A percentile compares a stretch with the other conserved stretches of the same genome.
Conservation (phyloP, 2,329 filamentous ascomycete genomes). For the Thelonectria olida region DNA sequence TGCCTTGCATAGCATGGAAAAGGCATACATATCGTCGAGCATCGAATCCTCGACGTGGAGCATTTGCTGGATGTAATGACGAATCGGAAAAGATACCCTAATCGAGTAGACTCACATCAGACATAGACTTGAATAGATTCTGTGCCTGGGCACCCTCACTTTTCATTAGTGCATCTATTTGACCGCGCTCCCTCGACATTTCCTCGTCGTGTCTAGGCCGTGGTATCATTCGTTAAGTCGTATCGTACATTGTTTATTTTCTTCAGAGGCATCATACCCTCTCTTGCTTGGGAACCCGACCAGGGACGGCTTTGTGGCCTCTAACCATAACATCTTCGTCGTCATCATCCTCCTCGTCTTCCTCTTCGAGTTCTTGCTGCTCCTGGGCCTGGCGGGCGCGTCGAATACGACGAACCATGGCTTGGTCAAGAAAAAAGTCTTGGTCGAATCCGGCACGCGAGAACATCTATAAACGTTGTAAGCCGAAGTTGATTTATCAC, state of each 20-base stretch:
- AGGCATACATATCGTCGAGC: neutral
- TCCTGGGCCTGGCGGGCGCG: constrained; percentile 58
- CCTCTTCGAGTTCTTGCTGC: constrained; percentile 55
- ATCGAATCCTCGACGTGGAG: neutral
- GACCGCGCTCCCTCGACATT: neutral
- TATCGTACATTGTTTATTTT: constrained; percentile 9
- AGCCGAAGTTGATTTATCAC: neutral
- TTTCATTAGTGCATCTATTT: neutral
- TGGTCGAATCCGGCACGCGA: constrained; percentile 46
- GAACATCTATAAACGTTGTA: constrained; percentile 53
- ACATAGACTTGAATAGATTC: neutral
- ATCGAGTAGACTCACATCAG: constrained; percentile 10
- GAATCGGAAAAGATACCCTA: constrained; percentile 13
- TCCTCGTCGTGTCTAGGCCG: neutral
- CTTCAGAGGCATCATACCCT: neutral
- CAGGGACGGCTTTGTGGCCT: constrained; percentile 33
- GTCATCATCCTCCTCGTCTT: constrained; percentile 41
- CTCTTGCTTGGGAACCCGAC: constrained; percentile 38
- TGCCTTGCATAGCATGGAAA: neutral
- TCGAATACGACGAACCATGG: constrained; percentile 66
- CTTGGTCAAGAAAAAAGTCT: constrained; percentile 66
- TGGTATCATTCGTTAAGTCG: constrained; percentile 22
- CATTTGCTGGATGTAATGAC: constrained; percentile 1
- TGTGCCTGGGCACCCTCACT: constrained; percentile 6
- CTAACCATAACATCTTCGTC: constrained; percentile 38